These are phyloP conservation scores for Wickerhamiella vanderwaltii DNA, from an alignment of 805 yeast genomes.

Conservation along the genomic window DNA sequence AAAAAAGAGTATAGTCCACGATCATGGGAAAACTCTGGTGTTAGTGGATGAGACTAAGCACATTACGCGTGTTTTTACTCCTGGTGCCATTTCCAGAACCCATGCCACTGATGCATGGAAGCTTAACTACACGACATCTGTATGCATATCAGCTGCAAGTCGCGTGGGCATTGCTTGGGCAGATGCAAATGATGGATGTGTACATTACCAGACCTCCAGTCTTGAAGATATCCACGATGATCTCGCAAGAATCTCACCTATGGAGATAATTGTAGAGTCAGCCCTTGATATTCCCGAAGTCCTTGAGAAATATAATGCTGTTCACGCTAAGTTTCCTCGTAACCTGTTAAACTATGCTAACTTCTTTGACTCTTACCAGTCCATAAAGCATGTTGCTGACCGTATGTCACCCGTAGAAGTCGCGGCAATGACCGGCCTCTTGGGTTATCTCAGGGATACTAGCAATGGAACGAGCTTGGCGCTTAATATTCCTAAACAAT, in stretches of 20 bases:
- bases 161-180: conserved; percentile 75
- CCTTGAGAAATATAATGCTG: neutral
- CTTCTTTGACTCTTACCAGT: conserved; percentile 28
- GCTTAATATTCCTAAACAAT: conserved; percentile 48
- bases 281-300: neutral
- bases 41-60: neutral
- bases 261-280: conserved; percentile 49
- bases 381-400: conserved; percentile 16
- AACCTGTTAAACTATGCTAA: conserved; percentile 23
- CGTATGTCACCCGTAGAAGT: conserved; percentile 30
- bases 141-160: conserved; percentile 30
- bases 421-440: conserved; percentile 49
- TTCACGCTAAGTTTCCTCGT: neutral
- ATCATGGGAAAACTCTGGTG: too few species aligned
- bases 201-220: conserved; percentile 49
- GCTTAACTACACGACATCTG: conserved; percentile 57
- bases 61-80: conserved; percentile 56
- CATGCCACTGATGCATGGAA: conserved; percentile 59
- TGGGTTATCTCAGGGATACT: conserved; percentile 58
- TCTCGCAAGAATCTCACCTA: conserved; percentile 65
- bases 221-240: conserved; percentile 55
- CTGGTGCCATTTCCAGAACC: conserved; percentile 90
- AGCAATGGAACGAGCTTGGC: conserved; percentile 54
- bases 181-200: conserved; percentile 74
- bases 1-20: too few species aligned